Base-by-base conservation (phyloP, 2,329 filamentous ascomycete genomes). In the Sporothrix inflata region DNA sequence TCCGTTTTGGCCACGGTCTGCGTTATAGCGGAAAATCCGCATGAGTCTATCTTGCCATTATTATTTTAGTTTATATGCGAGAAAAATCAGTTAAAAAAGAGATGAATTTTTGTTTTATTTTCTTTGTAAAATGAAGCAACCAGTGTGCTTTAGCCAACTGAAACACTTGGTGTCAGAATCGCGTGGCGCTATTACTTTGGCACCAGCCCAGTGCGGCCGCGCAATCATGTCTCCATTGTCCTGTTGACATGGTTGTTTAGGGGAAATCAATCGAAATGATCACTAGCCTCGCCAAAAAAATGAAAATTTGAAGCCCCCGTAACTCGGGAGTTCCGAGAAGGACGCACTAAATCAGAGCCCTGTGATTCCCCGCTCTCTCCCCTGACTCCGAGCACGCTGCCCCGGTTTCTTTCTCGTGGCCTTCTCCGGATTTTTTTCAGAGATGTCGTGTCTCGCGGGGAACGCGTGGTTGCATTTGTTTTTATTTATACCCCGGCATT, bases 261-360 rank as follows among this genome's bases (percentile, higher is more conserved):
- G 30, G 30, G 30, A 3, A 3, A 34, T 34, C 6, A 6, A 34
- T n/a, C n/a, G 30, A 34, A 34, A 6, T 34, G 6, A 34, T 6
- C 30, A 34, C 24, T 27, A 55, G 51, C 51, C 51, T 55, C 30
- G 7, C 51, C 47, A 49, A 21, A 16, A 19, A 47, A 16, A 16
- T 34, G 19, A 47, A 47, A 47, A 47, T 47, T 16, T 19, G 9
- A 16, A 24, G 11, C 12, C n/a, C n/a, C n/a, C 14, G 21, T 21
- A 27, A 55, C 24, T 55, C 51, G 51, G 51, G 51, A 55, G 51
- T 55, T 55, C 51, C 51, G 51, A 55, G 51, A 30, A 55, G 21
- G 24, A 55, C 6, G 51, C 51, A 21, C 51, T 55, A 55, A 30
- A 24, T 14, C 12, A 53, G 21, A 27, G n/a, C 51, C 51, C 51